Evolutionary conservation across 371 early-diverging fungal species (phyloP), one percentile per base, ranked within the genome.

Genomic region (Rhizopus arrhizus): DNA sequence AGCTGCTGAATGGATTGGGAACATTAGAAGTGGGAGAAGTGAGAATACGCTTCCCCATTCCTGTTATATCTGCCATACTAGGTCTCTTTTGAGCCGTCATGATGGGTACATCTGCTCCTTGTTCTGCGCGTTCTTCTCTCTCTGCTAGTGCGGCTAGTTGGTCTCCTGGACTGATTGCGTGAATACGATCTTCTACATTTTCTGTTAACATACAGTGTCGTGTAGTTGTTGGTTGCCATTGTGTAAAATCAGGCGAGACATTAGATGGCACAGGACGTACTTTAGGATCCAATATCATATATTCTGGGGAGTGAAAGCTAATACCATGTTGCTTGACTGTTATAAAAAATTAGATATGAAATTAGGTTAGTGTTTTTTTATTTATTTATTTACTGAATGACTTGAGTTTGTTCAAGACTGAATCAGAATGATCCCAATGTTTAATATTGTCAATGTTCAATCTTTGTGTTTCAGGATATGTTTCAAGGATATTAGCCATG

Each of bases 391-490:
- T 47, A 47, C 47, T 28, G 4, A 15, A 47, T 15, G 8, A 8
- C 28, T 15, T 47, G 6, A 15, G 28, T 47, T 29, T 47, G 15
- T 28, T 47, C 31, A 47, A 29, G 7, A 29, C 15, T 13, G 47
- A 29, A 29, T 7, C 8, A 29, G 47, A 12, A 7, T 47, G 4
- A 47, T 47, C 58, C 57, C 64, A 62, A 13, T 33, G 29, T 54
- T 66, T 67, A 41, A 70, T 38, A 36, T 66, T 54, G 0, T 57
- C n/a, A n/a, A n/a, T 61, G 38, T 70, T 59, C 4, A 70, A 43
- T 10, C 28, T 34, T 31, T 61, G 58, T 3, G 32, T 47, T 1
- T 22, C 28, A 13, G 62, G 66, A 52, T 61, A 70, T 32, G 33
- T 16, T 31, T 66, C 38, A 34, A 70, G 59, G 15, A 67, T 46